A percentile compares a stretch with the other conserved stretches of the same genome.
phyloP scores from a whole-genome alignment of 1,284 basidiomycete species.

The Trametes versicolor region DNA sequence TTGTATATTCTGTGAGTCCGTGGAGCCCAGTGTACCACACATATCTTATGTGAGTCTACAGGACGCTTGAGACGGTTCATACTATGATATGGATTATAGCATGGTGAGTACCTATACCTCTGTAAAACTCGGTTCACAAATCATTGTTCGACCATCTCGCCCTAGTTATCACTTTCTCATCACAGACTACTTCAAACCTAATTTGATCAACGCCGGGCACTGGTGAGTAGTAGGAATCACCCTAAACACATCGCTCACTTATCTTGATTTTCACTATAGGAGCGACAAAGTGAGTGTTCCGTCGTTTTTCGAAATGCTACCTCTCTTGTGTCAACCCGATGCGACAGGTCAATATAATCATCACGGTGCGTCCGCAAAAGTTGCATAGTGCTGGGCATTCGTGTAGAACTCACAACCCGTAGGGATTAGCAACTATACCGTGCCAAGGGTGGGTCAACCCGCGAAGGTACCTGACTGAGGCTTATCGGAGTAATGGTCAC shows the following conservation, averaged over 20 bases:
- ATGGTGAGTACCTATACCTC: not conserved
- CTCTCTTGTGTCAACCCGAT: not conserved
- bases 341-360: conserved; percentile 5
- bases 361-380: conserved; percentile 6
- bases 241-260: not conserved
- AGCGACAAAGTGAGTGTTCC: conserved; percentile 2
- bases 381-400: not conserved
- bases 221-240: conserved; percentile 1
- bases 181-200: conserved; percentile 13
- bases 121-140: too few relatives aligned
- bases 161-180: conserved; percentile 15
- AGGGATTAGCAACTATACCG: conserved; percentile 6
- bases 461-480: too few relatives aligned
- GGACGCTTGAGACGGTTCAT: conserved; percentile 12
- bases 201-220: conserved; percentile 2
- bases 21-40: not conserved
- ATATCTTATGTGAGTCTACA: not conserved
- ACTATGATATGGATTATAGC: conserved; percentile 17
- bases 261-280: not conserved
- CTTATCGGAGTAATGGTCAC: not conserved
- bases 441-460: conserved; percentile 6
- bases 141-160: not conserved
- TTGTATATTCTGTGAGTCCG: not conserved
- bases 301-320: not conserved
- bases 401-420: not conserved